Evolutionary conservation across 139 green algal species (phyloP).

Genomic region (Haematococcus lacustris): DNA sequence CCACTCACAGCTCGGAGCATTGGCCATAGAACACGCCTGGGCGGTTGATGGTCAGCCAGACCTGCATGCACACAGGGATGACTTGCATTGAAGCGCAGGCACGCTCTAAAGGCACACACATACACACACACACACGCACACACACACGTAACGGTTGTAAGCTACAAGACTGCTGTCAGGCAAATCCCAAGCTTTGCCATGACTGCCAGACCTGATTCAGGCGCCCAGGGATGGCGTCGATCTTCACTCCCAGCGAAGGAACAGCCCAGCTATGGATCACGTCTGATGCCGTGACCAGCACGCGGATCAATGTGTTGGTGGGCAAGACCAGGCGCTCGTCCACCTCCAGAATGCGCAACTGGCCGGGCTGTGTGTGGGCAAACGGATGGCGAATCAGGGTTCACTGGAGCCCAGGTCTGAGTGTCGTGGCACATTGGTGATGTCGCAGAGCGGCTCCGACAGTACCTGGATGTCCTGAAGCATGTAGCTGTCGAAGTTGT

Average conservation of each 20-base stretch:
- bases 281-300: conserved; percentile 45
- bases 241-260: conserved; percentile 52
- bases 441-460: too few relatives aligned
- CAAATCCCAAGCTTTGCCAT: too few relatives aligned
- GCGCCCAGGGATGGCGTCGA: conserved; percentile 54
- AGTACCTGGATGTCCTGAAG: conserved; percentile 16
- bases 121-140: too few relatives aligned
- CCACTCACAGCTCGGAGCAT: conserved; percentile 59
- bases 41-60: conserved; percentile 55
- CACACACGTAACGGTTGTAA: too few relatives aligned
- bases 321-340: conserved; percentile 58
- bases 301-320: conserved; percentile 55
- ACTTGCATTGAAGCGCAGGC: conserved; percentile 5
- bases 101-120: neutral
- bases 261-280: conserved; percentile 55
- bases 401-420: too few relatives aligned
- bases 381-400: neutral
- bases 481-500: conserved; percentile 53
- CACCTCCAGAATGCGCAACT: conserved; percentile 53
- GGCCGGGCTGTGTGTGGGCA: conserved; percentile 44
- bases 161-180: too few relatives aligned
- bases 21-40: conserved; percentile 65
- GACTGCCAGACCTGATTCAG: conserved; percentile 60
- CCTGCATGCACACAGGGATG: too few relatives aligned
- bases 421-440: too few relatives aligned